phyloP scores from a whole-genome alignment of 2,329 filamentous ascomycete genomes.

The Canariomyces notabilis region DNA sequence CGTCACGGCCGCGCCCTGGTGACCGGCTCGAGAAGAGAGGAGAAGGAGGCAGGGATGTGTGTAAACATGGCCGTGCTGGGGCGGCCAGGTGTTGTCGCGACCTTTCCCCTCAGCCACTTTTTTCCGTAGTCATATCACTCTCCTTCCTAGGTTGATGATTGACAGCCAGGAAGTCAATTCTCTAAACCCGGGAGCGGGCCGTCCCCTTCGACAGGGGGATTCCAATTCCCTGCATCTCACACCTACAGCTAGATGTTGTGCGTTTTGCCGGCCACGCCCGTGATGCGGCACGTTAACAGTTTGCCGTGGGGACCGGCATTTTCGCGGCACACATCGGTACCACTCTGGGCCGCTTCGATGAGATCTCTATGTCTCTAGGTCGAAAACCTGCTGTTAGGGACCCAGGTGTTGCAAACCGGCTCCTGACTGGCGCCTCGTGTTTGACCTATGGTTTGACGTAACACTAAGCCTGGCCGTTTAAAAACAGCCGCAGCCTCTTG shows the following conservation, averaged over 20 bases:
- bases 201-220: slow-evolving; percentile 15
- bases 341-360: no score
- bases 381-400: no score
- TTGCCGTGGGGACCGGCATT: not conserved
- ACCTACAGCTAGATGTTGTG: slow-evolving; percentile 3
- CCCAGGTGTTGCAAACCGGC: no score
- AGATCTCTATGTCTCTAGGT: no score
- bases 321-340: no score
- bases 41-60: slow-evolving; percentile 10
- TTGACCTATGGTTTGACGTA: no score
- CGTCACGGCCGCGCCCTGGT: slow-evolving; percentile 9
- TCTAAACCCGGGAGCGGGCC: slow-evolving; percentile 22
- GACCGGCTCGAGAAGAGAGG: slow-evolving; percentile 13
- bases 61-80: slow-evolving; percentile 19
- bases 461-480: no score
- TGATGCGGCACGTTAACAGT: not conserved
- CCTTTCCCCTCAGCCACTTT: not conserved
- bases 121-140: slow-evolving; percentile 3
- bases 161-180: not conserved
- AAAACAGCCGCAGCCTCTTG: no score
- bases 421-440: no score
- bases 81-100: slow-evolving; percentile 13
- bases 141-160: slow-evolving; percentile 1
- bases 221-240: slow-evolving; percentile 1
- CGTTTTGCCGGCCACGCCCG: not conserved